Conservation (phyloP, 2,329 filamentous ascomycete genomes). For the Aspergillus hiratsukae region DNA sequence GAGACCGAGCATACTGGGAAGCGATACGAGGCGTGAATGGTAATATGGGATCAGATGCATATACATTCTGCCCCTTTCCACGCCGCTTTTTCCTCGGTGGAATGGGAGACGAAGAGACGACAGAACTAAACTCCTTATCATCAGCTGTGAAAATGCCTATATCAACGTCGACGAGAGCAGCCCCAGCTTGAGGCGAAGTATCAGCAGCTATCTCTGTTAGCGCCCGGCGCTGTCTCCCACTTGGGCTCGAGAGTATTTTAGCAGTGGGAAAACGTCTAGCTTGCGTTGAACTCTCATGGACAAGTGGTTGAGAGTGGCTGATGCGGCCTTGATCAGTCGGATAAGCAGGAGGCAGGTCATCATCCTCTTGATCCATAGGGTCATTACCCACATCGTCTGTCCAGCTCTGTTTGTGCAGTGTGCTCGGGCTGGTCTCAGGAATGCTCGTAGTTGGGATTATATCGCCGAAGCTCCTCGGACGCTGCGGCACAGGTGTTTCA, state of each 20-base stretch:
- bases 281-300: conserved; percentile 21
- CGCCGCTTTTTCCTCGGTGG: conserved; percentile 36
- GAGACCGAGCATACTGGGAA: conserved; percentile 13
- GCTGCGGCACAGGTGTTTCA: conserved; percentile 36
- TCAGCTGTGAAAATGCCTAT: conserved; percentile 37
- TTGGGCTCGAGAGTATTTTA: conserved; percentile 37
- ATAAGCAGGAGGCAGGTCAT: conserved; percentile 33
- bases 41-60: conserved; percentile 26
- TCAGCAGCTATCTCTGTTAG: conserved; percentile 42
- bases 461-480: conserved; percentile 18
- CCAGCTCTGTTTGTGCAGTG: conserved; percentile 20
- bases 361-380: conserved; percentile 31
- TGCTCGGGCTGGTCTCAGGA: conserved; percentile 36
- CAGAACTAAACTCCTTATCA: conserved; percentile 35
- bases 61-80: conserved; percentile 28
- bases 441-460: conserved; percentile 31
- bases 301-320: conserved; percentile 17
- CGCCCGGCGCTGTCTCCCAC: conserved; percentile 32
- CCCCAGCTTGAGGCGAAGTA: conserved; percentile 35
- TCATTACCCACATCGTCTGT: conserved; percentile 20
- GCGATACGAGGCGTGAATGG: conserved; percentile 23
- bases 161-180: conserved; percentile 29
- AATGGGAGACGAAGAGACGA: conserved; percentile 30
- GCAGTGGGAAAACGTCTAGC: conserved; percentile 21
- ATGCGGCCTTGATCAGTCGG: conserved; percentile 14